A percentile compares a stretch with the other conserved stretches of the same genome.
Conservation (phyloP, 176 grass and related monocot species). For the Cymbopogon citratus region DNA sequence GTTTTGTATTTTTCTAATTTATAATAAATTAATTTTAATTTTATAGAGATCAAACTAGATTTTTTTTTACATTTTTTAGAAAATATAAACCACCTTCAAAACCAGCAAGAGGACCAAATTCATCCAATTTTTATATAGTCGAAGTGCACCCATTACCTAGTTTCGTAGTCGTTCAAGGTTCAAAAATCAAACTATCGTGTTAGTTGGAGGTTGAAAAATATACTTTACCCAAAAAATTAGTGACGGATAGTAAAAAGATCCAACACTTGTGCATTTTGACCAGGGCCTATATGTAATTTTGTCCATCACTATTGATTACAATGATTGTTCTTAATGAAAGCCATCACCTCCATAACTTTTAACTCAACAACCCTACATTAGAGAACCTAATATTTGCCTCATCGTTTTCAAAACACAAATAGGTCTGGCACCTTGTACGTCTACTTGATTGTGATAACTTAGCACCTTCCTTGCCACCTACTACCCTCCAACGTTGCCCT, state of each 20-base stretch:
- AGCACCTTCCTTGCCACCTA: neutral
- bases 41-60: neutral
- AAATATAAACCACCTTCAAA: neutral
- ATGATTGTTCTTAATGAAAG: neutral
- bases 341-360: neutral
- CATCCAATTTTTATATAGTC: neutral
- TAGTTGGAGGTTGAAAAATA: too few relatives aligned
- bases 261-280: neutral
- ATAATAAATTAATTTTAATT: neutral
- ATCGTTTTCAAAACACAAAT: neutral
- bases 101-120: neutral
- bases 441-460: too few relatives aligned
- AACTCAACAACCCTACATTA: neutral
- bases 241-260: neutral
- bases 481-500: neutral
- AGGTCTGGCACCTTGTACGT: neutral
- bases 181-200: neutral
- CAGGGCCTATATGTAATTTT: neutral
- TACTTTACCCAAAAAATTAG: neutral
- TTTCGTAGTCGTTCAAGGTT: too few relatives aligned
- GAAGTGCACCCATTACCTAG: too few relatives aligned
- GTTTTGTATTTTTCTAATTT: neutral
- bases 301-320: neutral
- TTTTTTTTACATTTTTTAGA: neutral
- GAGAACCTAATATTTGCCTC: neutral